Evolutionary conservation across 148 eudicot genomes (phyloP).

Genomic region (Spergularia bocconei): DNA sequence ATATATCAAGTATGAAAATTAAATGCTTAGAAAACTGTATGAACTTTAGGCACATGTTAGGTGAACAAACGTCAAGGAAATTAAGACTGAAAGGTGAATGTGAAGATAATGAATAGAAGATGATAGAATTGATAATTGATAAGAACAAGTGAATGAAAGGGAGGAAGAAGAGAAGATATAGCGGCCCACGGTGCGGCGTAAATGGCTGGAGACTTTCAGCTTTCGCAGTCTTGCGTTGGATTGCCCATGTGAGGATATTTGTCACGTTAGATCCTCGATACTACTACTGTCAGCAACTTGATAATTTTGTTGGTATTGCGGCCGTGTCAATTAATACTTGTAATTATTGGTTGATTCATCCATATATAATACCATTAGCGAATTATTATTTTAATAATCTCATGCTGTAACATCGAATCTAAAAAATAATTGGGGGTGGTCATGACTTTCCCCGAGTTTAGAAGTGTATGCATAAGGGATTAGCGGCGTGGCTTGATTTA

Average conservation of each 20-base stretch:
- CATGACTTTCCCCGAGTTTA: no score
- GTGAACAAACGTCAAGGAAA: neutral
- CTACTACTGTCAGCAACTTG: no score
- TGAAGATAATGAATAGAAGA: no score
- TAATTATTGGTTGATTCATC: no score
- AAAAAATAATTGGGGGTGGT: no score
- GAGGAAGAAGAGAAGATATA: neutral
- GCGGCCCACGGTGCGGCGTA: slow-evolving; percentile 14
- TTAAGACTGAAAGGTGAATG: slow-evolving; percentile 14
- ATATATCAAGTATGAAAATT: neutral
- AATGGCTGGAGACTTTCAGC: slow-evolving; percentile 3
- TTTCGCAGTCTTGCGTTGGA: neutral
- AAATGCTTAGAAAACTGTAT: neutral
- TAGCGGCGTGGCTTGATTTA: no score
- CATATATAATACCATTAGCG: no score
- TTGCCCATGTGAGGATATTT: slow-evolving; percentile 11
- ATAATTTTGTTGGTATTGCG: no score
- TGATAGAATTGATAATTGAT: neutral
- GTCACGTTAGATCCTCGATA: neutral
- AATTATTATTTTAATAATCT: no score
- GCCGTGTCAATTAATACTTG: no score
- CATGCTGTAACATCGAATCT: no score
- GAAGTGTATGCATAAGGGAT: no score
- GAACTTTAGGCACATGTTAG: neutral
- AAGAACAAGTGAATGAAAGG: neutral